These are phyloP conservation scores for Hortaea werneckii DNA, from an alignment of 2,329 filamentous ascomycete genomes.

Conservation along the genomic window DNA sequence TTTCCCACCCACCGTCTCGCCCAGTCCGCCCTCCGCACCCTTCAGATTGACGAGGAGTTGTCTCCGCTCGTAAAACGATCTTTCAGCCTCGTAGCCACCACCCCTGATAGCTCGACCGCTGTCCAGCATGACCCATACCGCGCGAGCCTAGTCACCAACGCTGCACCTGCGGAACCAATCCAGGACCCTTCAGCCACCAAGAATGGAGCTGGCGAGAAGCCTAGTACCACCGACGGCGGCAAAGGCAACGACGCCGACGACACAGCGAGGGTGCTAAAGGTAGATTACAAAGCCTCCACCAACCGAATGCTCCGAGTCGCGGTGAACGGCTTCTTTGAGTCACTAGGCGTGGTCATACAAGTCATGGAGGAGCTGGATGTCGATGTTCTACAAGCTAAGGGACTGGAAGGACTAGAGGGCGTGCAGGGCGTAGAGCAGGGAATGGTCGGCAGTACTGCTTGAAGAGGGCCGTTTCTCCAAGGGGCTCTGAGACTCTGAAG, in stretches of 20 bases:
- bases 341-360: conserved; percentile 68
- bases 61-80: conserved; percentile 70
- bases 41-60: conserved; percentile 80
- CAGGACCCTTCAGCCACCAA: conserved; percentile 1
- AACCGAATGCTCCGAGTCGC: conserved; percentile 95
- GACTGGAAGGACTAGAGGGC: conserved; percentile 31
- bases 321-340: conserved; percentile 94
- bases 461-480: no score
- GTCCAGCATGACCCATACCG: no score
- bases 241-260: conserved; percentile 22
- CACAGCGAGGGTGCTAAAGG: conserved; percentile 50
- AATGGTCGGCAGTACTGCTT: conserved; percentile 24
- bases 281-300: conserved; percentile 76
- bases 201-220: not conserved
- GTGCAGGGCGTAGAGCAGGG: conserved; percentile 30
- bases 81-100: conserved; percentile 44
- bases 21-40: conserved; percentile 59
- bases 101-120: no score
- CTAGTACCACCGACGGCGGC: not conserved
- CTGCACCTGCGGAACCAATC: conserved; percentile 6
- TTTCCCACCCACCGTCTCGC: conserved; percentile 75
- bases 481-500: no score
- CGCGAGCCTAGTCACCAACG: no score
- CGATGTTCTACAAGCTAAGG: conserved; percentile 55
- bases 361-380: conserved; percentile 86